Evolutionary conservation across 1,284 basidiomycete genomes (phyloP).

Genomic region (Melampsora americana): DNA sequence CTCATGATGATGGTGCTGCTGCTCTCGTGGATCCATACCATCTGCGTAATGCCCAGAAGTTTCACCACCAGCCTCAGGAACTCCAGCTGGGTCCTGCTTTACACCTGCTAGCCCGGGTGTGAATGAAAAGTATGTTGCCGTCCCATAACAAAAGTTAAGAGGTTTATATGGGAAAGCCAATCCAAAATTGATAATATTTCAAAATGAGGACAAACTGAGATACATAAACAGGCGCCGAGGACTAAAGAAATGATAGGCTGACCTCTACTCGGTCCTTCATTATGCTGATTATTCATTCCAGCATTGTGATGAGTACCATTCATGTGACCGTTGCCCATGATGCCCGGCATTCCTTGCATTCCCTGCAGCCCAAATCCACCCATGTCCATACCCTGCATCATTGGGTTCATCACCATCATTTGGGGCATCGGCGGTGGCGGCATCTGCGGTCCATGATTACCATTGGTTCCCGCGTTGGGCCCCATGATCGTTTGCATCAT

Average conservation of each 20-base stretch:
- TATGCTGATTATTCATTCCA: constrained; percentile 39
- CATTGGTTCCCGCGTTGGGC: constrained; percentile 21
- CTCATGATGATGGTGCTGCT: constrained; percentile 44
- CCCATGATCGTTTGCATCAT: constrained; percentile 43
- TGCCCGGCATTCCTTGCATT: constrained; percentile 36
- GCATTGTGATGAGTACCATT: constrained; percentile 39
- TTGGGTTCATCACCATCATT: constrained; percentile 44
- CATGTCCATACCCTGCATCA: constrained; percentile 43
- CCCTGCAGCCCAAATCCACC: constrained; percentile 41
- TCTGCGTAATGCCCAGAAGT: constrained; percentile 31
- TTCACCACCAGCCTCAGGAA: constrained; percentile 31
- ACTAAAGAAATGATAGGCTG: constrained; percentile 29
- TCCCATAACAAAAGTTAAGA: not conserved
- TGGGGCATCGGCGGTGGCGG: constrained; percentile 23
- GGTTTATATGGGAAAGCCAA: not conserved
- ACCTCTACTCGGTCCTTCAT: constrained; percentile 43
- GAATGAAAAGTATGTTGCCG: constrained; percentile 6
- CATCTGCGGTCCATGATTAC: constrained; percentile 38
- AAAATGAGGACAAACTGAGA: constrained; percentile 4
- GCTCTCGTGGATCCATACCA: constrained; percentile 42
- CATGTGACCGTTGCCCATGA: constrained; percentile 36
- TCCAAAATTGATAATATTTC: constrained; percentile 10
- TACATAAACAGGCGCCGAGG: constrained; percentile 1
- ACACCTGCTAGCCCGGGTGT: constrained; percentile 31
- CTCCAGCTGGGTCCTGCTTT: constrained; percentile 33